Conservation (phyloP, 2,329 filamentous ascomycete genomes). For the Trichoderma pleuroti region DNA sequence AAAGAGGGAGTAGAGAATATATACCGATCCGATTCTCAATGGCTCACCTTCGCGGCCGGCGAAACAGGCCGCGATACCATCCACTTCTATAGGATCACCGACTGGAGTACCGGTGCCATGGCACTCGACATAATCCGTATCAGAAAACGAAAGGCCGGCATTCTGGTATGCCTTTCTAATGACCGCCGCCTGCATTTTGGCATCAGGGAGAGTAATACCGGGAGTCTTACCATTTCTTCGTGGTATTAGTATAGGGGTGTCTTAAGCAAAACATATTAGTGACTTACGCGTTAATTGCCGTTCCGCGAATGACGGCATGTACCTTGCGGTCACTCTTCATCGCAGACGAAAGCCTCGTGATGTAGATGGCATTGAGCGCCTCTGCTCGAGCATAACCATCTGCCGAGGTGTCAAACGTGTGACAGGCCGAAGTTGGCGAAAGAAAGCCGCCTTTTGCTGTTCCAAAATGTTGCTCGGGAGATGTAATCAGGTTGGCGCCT, state of each 20-base stretch:
- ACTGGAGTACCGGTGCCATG: conserved; percentile 53
- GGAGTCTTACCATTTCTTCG: conserved; percentile 24
- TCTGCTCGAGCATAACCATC: conserved; percentile 36
- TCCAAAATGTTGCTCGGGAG: conserved; percentile 21
- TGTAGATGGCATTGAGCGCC: conserved; percentile 28
- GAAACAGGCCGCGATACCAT: conserved; percentile 36
- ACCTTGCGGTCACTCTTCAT: conserved; percentile 24
- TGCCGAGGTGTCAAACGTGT: conserved; percentile 32
- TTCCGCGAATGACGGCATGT: conserved; percentile 22
- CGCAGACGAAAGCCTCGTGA: conserved; percentile 31
- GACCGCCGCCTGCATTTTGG: conserved; percentile 32
- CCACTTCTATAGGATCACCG: conserved; percentile 51
- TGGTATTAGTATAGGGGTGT: neutral
- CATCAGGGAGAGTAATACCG: conserved; percentile 26
- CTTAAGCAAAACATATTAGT: no score
- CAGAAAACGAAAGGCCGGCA: conserved; percentile 6
- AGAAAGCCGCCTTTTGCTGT: conserved; percentile 23
- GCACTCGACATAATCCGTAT: conserved; percentile 36
- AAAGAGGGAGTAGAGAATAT: neutral
- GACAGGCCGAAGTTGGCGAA: conserved; percentile 24
- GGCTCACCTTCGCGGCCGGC: conserved; percentile 11
- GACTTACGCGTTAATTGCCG: conserved; percentile 19
- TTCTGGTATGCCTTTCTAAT: conserved; percentile 30
- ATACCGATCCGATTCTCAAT: neutral
- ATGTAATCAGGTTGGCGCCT: conserved; percentile 34